Evolutionary conservation across 805 yeast genomes (phyloP).

Genomic region (Lipomyces kockii): DNA sequence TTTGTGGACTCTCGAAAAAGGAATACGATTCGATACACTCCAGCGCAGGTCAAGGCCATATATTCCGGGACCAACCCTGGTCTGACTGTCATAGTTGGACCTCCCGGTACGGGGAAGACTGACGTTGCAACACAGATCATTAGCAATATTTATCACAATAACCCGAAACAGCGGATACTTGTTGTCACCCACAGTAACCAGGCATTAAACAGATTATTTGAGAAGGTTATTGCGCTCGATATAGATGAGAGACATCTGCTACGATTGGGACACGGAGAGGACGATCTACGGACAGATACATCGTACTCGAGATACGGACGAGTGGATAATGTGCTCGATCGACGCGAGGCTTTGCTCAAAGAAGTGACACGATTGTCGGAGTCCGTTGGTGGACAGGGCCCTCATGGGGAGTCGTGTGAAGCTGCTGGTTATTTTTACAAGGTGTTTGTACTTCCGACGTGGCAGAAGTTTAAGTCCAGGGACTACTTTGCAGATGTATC

Average conservation of each 20-base stretch:
- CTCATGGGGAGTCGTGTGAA: conserved; percentile 48
- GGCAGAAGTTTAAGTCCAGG: conserved; percentile 33
- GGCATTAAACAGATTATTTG: conserved; percentile 40
- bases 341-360: conserved; percentile 32
- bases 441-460: conserved; percentile 38
- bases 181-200: conserved; percentile 43
- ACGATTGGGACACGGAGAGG: conserved; percentile 41
- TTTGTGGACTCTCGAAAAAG: conserved; percentile 19
- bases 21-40: conserved; percentile 36
- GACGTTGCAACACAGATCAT: conserved; percentile 41
- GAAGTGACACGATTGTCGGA: conserved; percentile 45
- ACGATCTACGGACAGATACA: conserved; percentile 28
- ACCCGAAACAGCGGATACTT: conserved; percentile 42
- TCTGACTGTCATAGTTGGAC: conserved; percentile 68
- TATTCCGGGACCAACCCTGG: conserved; percentile 49
- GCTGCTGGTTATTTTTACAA: conserved; percentile 47
- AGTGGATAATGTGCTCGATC: conserved; percentile 34
- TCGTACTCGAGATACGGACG: conserved; percentile 34
- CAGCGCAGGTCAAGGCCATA: conserved; percentile 42
- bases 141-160: conserved; percentile 36
- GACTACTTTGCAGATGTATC: neutral
- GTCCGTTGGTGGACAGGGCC: conserved; percentile 44
- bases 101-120: conserved; percentile 76
- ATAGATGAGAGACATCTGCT: conserved; percentile 40
- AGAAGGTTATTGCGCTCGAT: conserved; percentile 36